Percentiles rank a stretch among this genome's conserved stretches.
phyloP scores from a whole-genome alignment of 2,329 filamentous ascomycete species.

The Clarireedia hainanense region DNA sequence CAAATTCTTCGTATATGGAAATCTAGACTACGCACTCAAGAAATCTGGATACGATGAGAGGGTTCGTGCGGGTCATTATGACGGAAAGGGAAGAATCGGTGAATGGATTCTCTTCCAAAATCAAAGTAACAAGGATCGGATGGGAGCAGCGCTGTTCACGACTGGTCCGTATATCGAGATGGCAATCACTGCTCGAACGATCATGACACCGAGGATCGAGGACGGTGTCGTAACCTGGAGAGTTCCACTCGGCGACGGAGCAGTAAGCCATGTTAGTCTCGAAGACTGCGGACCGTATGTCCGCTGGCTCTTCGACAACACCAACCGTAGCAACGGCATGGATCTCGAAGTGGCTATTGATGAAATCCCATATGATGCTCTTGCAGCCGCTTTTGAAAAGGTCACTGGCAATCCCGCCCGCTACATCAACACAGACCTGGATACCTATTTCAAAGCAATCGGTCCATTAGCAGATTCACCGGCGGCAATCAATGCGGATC shows the following conservation, averaged over 20 bases:
- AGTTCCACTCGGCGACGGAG: constrained; percentile 34
- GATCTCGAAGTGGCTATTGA: constrained; percentile 39
- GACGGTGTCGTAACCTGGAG: constrained; percentile 36
- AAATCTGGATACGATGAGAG: constrained; percentile 38
- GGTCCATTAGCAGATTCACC: constrained; percentile 20
- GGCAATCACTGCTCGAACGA: constrained; percentile 30
- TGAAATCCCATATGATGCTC: constrained; percentile 33
- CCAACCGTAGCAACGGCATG: constrained; percentile 35
- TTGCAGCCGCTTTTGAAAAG: constrained; percentile 35
- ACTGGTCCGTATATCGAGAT: constrained; percentile 42
- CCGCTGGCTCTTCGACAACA: constrained; percentile 42
- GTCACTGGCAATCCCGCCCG: constrained; percentile 36
- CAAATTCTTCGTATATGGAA: constrained; percentile 39
- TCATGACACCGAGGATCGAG: constrained; percentile 35
- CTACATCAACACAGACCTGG: constrained; percentile 32
- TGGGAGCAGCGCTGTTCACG: constrained; percentile 34
- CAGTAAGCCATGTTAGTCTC: constrained; percentile 35
- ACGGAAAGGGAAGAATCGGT: constrained; percentile 37
- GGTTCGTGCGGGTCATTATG: constrained; percentile 41
- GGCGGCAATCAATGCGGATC: constrained; percentile 31
- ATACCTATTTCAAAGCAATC: constrained; percentile 28
- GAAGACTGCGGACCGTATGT: constrained; percentile 41
- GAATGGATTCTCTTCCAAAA: constrained; percentile 40
- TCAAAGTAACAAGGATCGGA: constrained; percentile 27
- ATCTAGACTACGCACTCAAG: constrained; percentile 42